These are phyloP conservation scores for Tolypocladium sp. DNA, from an alignment of 2,329 filamentous ascomycete genomes.

Conservation along the genomic window DNA sequence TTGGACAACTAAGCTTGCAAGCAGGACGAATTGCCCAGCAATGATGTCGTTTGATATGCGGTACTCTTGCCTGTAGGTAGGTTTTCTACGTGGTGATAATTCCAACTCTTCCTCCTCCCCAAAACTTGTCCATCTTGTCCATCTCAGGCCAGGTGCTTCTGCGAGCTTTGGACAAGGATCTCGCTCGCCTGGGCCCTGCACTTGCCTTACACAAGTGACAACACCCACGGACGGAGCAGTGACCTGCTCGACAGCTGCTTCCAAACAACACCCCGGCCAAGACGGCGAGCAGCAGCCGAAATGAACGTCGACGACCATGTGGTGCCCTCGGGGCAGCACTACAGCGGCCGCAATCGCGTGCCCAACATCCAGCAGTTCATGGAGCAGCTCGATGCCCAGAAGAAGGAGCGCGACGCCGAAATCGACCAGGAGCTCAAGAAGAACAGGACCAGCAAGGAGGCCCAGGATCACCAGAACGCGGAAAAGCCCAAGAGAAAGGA, in stretches of 20 bases:
- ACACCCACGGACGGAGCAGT: neutral
- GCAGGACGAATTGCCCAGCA: neutral
- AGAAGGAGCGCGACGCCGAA: constrained; percentile 62
- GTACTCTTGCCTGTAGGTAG: neutral
- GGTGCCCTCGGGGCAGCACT: constrained; percentile 53
- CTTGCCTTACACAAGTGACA: no score
- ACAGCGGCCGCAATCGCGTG: constrained; percentile 74
- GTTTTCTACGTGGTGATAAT: neutral
- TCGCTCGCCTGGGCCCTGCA: neutral
- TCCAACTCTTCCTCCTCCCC: no score
- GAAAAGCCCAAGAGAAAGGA: constrained; percentile 26
- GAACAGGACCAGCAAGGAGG: constrained; percentile 25
- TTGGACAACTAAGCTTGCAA: neutral
- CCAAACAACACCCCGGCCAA: neutral
- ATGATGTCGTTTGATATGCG: neutral
- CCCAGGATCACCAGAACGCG: constrained; percentile 33
- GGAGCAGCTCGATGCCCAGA: constrained; percentile 67
- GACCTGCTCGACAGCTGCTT: neutral
- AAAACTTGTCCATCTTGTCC: neutral
- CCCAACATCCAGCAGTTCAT: constrained; percentile 84
- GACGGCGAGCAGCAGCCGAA: neutral
- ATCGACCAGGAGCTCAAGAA: constrained; percentile 51
- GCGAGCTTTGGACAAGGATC: neutral
- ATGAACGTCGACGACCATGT: constrained; percentile 32
- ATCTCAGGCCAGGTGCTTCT: neutral